Base-by-base conservation (phyloP, 495 filamentous ascomycete genomes). In the Letharia columbiana region DNA sequence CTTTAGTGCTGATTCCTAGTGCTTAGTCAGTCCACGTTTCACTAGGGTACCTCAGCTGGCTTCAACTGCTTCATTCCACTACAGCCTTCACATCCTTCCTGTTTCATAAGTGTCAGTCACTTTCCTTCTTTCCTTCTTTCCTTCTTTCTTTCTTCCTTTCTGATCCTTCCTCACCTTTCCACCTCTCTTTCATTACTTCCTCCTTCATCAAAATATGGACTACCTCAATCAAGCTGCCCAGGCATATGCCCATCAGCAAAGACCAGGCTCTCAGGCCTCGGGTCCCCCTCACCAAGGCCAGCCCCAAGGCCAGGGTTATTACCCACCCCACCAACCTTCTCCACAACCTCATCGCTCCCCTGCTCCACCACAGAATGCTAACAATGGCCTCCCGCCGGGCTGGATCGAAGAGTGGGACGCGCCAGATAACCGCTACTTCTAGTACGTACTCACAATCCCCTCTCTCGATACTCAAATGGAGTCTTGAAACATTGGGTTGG, bases 351-450 rank as follows among this genome's bases (percentile, higher is more conserved):
- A 2, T n/a, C 45, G 45, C 45, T 47, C 45, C 18, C 28, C 50
- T 54, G 50, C 28, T 54, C 50, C 28, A 15, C 50, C 28, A 6
- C 50, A 54, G 28, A 12, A 28, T 54, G 23, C 31, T 3, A 57
- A 57, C 10, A 20, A 37, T 57, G 33, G 17, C 20, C 54, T 57
- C 6, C 54, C 54, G 10, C 54, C 54, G 18, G 54, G 54, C 33
- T 57, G 54, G 54, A 57, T 57, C 33, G 33, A 57, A 57, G 54
- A 57, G 33, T 57, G 54, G 54, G 54, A 57, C 54, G 54, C 54
- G 13, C 54, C 54, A 37, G 33, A 57, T 10, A 57, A 57, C 12
- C 54, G 54, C 3, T 57, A 37, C 33, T 57, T 57, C 17, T 57
- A 57, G 54, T 57, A 57, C 13, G 54, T 57, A 7, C 33, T 37